Conservation (phyloP, 148 eudicot genomes). For the Beta vulgaris region DNA sequence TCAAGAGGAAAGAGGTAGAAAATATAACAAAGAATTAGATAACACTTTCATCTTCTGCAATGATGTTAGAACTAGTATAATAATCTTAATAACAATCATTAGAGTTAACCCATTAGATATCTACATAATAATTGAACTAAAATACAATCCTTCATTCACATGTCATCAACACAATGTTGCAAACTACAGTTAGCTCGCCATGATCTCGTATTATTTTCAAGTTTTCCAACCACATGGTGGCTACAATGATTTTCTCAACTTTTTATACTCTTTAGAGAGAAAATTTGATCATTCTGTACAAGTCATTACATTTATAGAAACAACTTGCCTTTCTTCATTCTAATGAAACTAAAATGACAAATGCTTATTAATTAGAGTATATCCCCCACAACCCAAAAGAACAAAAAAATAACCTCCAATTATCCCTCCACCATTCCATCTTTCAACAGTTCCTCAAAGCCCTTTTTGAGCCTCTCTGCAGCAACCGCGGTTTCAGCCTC, state of each 20-base stretch:
- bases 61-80: no score
- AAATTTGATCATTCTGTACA: conserved; percentile 9
- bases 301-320: conserved; percentile 13
- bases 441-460: conserved; percentile 70
- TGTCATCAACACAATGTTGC: background rate
- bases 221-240: background rate
- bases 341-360: conserved; percentile 15
- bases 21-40: no score
- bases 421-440: conserved; percentile 60
- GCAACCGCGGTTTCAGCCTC: conserved; percentile 64
- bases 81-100: no score
- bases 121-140: no score
- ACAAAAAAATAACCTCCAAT: background rate
- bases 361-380: background rate
- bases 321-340: conserved; percentile 8
- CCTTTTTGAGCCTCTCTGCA: conserved; percentile 68
- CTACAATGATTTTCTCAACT: background rate
- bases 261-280: background rate
- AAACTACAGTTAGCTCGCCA: background rate
- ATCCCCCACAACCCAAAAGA: background rate
- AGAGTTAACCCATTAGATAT: no score
- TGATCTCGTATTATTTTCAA: background rate
- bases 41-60: no score
- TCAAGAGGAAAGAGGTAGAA: no score
- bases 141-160: background rate